These are phyloP conservation scores for Pichia rugopelliculosa DNA, from an alignment of 805 yeast genomes.

Conservation along the genomic window DNA sequence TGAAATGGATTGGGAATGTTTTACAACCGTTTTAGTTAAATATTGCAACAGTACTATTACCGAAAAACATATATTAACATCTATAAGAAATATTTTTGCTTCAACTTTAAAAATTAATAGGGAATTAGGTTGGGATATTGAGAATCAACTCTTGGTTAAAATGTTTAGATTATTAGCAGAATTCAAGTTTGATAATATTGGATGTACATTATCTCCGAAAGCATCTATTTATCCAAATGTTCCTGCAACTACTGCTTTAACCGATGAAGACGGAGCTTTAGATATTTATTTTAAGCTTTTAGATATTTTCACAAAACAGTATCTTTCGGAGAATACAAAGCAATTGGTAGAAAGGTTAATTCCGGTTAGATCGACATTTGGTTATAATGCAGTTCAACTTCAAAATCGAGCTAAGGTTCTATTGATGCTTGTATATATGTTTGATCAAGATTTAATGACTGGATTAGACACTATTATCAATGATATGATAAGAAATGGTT, in stretches of 20 bases:
- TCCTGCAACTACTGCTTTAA: conserved; percentile 11
- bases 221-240: conserved; percentile 11
- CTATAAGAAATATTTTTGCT: conserved; percentile 15
- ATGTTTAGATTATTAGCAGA: conserved; percentile 23
- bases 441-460: conserved; percentile 22
- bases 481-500: conserved; percentile 12
- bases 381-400: conserved; percentile 19
- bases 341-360: conserved; percentile 27
- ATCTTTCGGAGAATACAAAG: conserved; percentile 11
- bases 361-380: conserved; percentile 27
- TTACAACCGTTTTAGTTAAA: conserved; percentile 8
- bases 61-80: not conserved
- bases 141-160: conserved; percentile 24
- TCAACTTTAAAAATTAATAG: conserved; percentile 17
- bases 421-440: conserved; percentile 23
- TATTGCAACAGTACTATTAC: not conserved
- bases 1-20: conserved; percentile 27
- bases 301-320: conserved; percentile 17
- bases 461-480: conserved; percentile 19
- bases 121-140: conserved; percentile 25
- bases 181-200: conserved; percentile 24
- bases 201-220: conserved; percentile 7
- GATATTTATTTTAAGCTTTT: conserved; percentile 27
- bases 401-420: conserved; percentile 26
- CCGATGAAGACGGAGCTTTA: conserved; percentile 24